These are phyloP conservation scores for Lunasporangiospora selenospora DNA, from an alignment of 192 early-diverging fungal species.

Conservation along the genomic window DNA sequence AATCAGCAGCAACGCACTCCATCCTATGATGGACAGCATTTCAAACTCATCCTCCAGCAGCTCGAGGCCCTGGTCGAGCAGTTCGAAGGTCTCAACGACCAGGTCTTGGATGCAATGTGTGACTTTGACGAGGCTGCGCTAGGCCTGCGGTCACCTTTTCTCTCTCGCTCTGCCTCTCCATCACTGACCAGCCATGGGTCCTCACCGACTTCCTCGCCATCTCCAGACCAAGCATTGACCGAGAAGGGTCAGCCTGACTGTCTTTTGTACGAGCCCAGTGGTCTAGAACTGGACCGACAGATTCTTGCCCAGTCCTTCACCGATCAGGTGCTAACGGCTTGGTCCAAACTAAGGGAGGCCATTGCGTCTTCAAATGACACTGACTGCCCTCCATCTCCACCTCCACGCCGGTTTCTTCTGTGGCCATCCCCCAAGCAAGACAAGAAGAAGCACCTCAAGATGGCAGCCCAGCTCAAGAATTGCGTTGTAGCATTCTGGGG, in stretches of 20 bases:
- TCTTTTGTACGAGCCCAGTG: no score
- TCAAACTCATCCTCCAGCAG: constrained; percentile 11
- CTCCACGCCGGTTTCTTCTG: neutral
- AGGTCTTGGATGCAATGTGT: constrained; percentile 25
- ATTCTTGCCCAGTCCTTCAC: neutral
- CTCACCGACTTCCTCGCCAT: no score
- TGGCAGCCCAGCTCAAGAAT: neutral
- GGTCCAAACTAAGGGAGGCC: no score
- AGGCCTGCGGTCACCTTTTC: no score
- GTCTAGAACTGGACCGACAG: neutral
- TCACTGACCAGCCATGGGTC: no score
- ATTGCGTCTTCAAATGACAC: no score
- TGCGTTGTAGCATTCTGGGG: neutral
- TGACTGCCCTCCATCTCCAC: no score
- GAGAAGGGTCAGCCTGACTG: no score
- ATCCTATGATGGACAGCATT: constrained; percentile 17
- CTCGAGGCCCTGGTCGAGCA: constrained; percentile 12
- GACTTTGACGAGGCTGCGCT: no score
- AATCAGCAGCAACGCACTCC: no score
- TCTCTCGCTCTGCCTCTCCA: no score
- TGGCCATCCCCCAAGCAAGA: neutral
- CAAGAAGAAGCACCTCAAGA: neutral
- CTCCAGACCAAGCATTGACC: no score
- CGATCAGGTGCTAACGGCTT: neutral
- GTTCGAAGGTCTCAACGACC: constrained; percentile 25